phyloP scores from a whole-genome alignment of 192 early-diverging fungal genomes.

The Coemansia interrupta region DNA sequence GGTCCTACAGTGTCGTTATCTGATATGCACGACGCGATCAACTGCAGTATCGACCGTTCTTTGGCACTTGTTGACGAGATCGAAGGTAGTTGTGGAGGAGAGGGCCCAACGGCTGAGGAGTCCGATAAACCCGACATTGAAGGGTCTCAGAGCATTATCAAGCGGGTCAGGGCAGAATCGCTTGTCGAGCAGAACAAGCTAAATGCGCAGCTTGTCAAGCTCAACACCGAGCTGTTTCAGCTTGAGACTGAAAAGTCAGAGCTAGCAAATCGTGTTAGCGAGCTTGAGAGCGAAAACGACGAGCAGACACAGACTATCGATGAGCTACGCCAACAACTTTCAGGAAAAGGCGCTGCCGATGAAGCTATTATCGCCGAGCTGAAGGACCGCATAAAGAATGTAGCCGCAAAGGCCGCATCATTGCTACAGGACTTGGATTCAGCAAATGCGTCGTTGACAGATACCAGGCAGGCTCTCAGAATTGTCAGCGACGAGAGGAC shows the following conservation, averaged over 20 bases:
- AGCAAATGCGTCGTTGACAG: neutral
- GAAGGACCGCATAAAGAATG: conserved; percentile 3
- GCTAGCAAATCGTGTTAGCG: neutral
- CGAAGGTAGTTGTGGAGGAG: neutral
- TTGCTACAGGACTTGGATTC: neutral
- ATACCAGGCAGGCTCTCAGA: conserved; percentile 2
- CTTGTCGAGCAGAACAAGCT: conserved; percentile 10
- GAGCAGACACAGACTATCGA: conserved; percentile 13
- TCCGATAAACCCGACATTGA: neutral
- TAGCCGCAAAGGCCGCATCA: neutral
- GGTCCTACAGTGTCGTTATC: conserved; percentile 2
- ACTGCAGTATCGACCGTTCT: conserved; percentile 23
- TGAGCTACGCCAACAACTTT: conserved; percentile 2
- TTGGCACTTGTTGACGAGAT: conserved; percentile 23
- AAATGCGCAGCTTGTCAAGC: conserved; percentile 16
- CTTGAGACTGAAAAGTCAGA: neutral
- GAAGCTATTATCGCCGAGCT: neutral
- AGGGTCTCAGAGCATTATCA: too few relatives aligned
- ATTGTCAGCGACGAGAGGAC: conserved; percentile 7
- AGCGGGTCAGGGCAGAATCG: neutral
- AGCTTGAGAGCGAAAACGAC: conserved; percentile 9
- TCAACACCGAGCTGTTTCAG: conserved; percentile 17
- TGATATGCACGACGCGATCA: conserved; percentile 19
- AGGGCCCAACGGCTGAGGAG: neutral
- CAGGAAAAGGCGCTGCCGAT: neutral